Evolutionary conservation across 106 monocot species (phyloP).

Genomic region (Dioscorea zingiberensis): DNA sequence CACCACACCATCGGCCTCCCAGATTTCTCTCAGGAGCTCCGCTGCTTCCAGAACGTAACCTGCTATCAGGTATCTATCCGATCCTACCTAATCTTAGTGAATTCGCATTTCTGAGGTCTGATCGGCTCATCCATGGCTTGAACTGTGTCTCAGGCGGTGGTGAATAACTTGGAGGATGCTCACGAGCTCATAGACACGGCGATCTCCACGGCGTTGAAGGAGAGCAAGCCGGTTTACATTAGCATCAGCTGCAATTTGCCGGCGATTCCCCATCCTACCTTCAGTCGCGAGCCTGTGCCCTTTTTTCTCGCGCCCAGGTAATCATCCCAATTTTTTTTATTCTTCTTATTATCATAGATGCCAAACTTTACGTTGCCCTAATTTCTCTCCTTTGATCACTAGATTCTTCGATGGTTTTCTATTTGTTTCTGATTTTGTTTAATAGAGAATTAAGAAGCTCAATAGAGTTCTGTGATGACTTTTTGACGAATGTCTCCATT

Average conservation of each 20-base stretch:
- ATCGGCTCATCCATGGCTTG: too few species aligned
- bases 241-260: constrained; percentile 15
- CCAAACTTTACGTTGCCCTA: too few species aligned
- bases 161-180: constrained; percentile 14
- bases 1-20: constrained; percentile 45
- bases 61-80: constrained; percentile 31
- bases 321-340: neutral
- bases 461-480: too few species aligned
- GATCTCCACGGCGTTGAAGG: constrained; percentile 8
- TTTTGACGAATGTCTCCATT: too few species aligned
- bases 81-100: neutral
- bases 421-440: too few species aligned
- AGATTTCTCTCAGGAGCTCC: constrained; percentile 44
- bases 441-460: too few species aligned
- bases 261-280: constrained; percentile 9
- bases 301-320: constrained; percentile 10
- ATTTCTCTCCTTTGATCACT: too few species aligned
- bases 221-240: constrained; percentile 18
- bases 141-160: constrained; percentile 1
- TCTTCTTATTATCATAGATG: too few species aligned
- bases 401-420: too few species aligned
- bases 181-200: constrained; percentile 17
- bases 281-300: constrained; percentile 11
- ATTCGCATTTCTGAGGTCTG: too few species aligned
- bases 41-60: constrained; percentile 45